These are phyloP conservation scores for Xanthoconium stramineum DNA, from an alignment of 768 basidiomycete species.

Conservation along the genomic window DNA sequence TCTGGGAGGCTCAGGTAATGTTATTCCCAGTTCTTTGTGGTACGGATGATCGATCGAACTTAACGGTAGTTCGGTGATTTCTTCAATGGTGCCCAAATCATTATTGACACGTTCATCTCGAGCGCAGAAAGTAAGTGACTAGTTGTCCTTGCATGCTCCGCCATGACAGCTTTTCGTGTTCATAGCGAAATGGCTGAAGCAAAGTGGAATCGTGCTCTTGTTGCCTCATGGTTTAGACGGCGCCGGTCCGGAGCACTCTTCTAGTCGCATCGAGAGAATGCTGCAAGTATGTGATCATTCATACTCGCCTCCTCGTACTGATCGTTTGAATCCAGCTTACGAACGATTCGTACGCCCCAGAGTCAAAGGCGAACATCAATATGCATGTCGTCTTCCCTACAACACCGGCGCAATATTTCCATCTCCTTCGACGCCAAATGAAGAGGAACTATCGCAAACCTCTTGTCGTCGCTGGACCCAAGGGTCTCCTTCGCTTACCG, in stretches of 20 bases:
- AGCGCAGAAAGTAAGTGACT: constrained; percentile 71
- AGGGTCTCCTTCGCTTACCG: constrained; percentile 73
- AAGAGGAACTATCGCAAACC: constrained; percentile 85
- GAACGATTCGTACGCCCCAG: constrained; percentile 55
- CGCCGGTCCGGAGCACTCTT: constrained; percentile 92
- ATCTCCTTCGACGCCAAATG: constrained; percentile 84
- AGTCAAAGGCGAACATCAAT: constrained; percentile 54
- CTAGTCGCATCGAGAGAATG: constrained; percentile 83
- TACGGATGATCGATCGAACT: background rate
- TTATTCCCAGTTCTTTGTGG: background rate
- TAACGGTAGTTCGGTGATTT: constrained; percentile 80
- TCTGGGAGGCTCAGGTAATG: constrained; percentile 88
- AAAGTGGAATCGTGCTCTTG: constrained; percentile 83
- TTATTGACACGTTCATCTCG: constrained; percentile 86
- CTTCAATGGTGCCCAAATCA: constrained; percentile 84
- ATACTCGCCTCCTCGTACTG: background rate
- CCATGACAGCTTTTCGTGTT: background rate
- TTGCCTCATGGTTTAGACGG: constrained; percentile 91
- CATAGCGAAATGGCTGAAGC: constrained; percentile 88
- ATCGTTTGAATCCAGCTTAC: constrained; percentile 52
- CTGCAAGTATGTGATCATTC: constrained; percentile 60
- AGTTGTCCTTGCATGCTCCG: no score
- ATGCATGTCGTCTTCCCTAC: constrained; percentile 86
- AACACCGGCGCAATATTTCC: constrained; percentile 91
- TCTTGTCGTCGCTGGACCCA: constrained; percentile 79